Percentiles rank a stretch among this genome's conserved stretches.
phyloP scores from a whole-genome alignment of 108 stramenopile genomes.

The Cyclotella kingstonii region DNA sequence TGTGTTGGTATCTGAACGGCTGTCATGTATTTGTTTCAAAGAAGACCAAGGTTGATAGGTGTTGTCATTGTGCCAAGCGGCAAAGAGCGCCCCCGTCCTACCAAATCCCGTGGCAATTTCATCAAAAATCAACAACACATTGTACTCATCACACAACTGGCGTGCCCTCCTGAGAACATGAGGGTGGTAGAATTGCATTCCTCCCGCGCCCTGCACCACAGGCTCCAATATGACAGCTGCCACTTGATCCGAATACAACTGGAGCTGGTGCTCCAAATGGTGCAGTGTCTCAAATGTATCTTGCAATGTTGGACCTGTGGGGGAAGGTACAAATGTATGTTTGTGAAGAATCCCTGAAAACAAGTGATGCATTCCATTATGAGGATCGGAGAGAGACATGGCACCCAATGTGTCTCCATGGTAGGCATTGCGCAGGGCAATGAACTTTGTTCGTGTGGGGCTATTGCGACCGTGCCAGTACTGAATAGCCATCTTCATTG shows the following conservation, averaged over 20 bases:
- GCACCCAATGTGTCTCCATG: constrained; percentile 90
- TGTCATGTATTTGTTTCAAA: too few relatives aligned
- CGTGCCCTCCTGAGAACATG: constrained; percentile 50
- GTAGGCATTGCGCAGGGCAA: constrained; percentile 78
- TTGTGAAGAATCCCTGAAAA: constrained; percentile 51
- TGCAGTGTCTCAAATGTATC: constrained; percentile 35
- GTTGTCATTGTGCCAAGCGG: constrained; percentile 55
- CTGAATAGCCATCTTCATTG: constrained; percentile 92
- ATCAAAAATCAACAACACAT: constrained; percentile 83
- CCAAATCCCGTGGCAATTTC: constrained; percentile 93
- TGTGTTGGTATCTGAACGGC: background rate
- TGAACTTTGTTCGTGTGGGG: constrained; percentile 52
- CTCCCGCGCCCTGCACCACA: constrained; percentile 90
- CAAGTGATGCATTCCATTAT: constrained; percentile 80
- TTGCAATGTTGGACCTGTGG: constrained; percentile 30
- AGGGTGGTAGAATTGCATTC: constrained; percentile 85
- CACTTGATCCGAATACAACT: constrained; percentile 49
- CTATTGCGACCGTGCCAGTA: constrained; percentile 52
- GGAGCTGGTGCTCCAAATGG: constrained; percentile 41
- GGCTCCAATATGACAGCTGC: constrained; percentile 91
- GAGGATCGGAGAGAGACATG: constrained; percentile 88
- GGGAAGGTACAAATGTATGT: constrained; percentile 59
- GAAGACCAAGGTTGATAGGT: constrained; percentile 46
- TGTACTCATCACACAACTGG: constrained; percentile 68
- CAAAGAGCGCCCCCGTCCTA: constrained; percentile 81